Conservation (phyloP, 371 early-diverging fungal species). For the Mortierella sp. region DNA sequence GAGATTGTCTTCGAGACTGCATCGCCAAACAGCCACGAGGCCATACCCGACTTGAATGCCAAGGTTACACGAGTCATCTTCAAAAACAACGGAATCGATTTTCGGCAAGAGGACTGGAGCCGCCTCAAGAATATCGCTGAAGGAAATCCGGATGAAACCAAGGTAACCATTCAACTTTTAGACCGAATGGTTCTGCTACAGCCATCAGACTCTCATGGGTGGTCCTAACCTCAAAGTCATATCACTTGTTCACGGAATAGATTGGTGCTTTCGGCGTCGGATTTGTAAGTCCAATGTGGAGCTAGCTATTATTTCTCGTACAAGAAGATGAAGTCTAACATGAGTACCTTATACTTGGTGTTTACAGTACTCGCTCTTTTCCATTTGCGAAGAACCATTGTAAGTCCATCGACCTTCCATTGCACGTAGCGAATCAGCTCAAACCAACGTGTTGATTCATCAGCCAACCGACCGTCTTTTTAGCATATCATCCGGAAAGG, state of each 20-base stretch:
- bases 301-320: background rate
- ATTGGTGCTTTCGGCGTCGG: constrained; percentile 94
- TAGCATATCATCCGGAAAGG: constrained; percentile 73
- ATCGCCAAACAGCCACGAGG: constrained; percentile 53
- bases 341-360: too few species aligned
- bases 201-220: background rate
- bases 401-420: constrained; percentile 52
- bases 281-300: constrained; percentile 55
- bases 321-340: too few species aligned
- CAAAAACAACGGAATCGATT: constrained; percentile 87
- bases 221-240: background rate
- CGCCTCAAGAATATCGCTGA: constrained; percentile 89
- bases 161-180: constrained; percentile 37
- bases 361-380: constrained; percentile 77
- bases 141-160: constrained; percentile 88
- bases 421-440: background rate
- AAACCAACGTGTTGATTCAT: background rate
- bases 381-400: constrained; percentile 91
- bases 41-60: constrained; percentile 56
- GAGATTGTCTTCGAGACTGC: constrained; percentile 66
- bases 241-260: constrained; percentile 52
- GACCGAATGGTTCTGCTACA: background rate
- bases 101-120: constrained; percentile 86
- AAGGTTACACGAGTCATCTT: constrained; percentile 75
- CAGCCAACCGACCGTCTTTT: background rate